Percentiles rank a stretch among this genome's conserved stretches.
Conservation (phyloP, 2,329 filamentous ascomycete genomes). For the Rhynchosporium graminicola region DNA sequence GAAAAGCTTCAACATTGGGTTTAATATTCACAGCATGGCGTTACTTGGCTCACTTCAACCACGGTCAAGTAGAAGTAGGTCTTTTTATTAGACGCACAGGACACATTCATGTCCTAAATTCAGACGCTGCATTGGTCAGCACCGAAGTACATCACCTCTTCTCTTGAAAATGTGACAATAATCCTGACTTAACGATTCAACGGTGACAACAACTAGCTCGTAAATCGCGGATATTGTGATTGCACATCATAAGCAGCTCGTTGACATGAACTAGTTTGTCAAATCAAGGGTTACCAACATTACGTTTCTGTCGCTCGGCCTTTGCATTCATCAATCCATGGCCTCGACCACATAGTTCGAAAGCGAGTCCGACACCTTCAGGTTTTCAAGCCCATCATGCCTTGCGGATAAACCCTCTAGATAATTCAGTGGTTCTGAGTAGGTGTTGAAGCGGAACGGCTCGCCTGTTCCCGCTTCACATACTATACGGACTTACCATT, state of each 20-base stretch:
- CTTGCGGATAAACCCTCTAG: neutral
- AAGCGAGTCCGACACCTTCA: neutral
- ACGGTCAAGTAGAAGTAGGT: conserved; percentile 42
- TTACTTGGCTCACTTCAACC: conserved; percentile 45
- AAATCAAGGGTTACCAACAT: no score
- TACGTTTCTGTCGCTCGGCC: neutral
- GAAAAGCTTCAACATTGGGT: conserved; percentile 43
- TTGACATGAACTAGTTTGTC: no score
- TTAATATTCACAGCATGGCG: conserved; percentile 39
- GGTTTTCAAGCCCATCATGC: neutral
- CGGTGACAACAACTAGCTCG: no score
- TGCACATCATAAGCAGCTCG: no score
- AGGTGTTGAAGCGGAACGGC: no score
- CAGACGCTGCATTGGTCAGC: conserved; percentile 20
- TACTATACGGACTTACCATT: neutral
- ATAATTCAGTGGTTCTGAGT: no score
- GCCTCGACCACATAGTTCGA: neutral
- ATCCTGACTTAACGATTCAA: no score
- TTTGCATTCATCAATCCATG: neutral
- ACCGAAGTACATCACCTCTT: neutral
- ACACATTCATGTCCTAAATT: conserved; percentile 29
- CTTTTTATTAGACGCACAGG: conserved; percentile 37
- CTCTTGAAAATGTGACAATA: neutral
- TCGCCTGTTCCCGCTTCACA: neutral
- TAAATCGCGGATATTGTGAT: no score